These are phyloP conservation scores for Poa pratensis DNA, from an alignment of 176 grass and related monocot genomes.

Conservation along the genomic window DNA sequence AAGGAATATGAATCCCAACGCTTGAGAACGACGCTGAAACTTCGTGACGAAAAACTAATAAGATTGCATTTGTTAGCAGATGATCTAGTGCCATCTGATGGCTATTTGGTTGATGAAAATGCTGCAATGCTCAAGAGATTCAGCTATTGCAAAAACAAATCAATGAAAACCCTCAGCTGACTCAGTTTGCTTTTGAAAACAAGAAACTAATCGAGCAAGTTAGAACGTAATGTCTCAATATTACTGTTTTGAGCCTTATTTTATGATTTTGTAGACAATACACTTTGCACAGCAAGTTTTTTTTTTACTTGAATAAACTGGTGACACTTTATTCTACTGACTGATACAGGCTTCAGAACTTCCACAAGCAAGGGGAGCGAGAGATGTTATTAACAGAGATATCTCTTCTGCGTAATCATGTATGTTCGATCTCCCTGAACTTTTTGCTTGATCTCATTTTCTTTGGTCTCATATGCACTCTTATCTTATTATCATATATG, in stretches of 20 bases:
- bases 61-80: constrained; percentile 58
- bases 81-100: constrained; percentile 58
- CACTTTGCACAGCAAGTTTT: constrained; percentile 30
- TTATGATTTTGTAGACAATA: constrained; percentile 25
- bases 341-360: constrained; percentile 67
- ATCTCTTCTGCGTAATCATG: constrained; percentile 77
- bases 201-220: constrained; percentile 78
- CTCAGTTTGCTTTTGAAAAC: constrained; percentile 88
- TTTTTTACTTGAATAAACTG: constrained; percentile 39
- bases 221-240: constrained; percentile 60
- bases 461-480: constrained; percentile 12
- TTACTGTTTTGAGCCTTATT: neutral
- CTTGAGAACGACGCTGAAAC: constrained; percentile 50
- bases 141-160: constrained; percentile 62
- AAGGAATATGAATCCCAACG: constrained; percentile 72
- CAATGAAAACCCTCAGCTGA: constrained; percentile 68
- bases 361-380: constrained; percentile 65
- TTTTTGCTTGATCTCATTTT: neutral
- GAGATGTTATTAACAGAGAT: constrained; percentile 75
- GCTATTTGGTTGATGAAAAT: constrained; percentile 72
- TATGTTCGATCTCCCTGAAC: constrained; percentile 39
- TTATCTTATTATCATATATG: constrained; percentile 30
- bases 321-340: constrained; percentile 38
- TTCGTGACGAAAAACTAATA: constrained; percentile 60
- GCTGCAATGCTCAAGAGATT: constrained; percentile 62